These are phyloP conservation scores for Chaetomium strumarium DNA, from an alignment of 2,329 filamentous ascomycete species.

Conservation along the genomic window DNA sequence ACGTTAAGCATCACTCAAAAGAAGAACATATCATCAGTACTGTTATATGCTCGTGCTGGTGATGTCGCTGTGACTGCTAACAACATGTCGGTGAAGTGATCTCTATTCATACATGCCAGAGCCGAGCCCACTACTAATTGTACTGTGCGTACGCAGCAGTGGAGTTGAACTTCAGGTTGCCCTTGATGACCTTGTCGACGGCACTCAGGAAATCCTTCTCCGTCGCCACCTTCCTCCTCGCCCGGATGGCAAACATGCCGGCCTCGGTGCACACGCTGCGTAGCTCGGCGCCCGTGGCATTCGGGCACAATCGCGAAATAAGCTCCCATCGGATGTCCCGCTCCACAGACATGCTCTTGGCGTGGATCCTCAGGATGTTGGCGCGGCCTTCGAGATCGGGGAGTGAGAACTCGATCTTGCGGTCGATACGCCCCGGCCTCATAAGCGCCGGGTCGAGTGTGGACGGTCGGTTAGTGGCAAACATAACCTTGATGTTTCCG, in stretches of 20 bases:
- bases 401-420: conserved; percentile 97
- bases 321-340: conserved; percentile 98
- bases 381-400: conserved; percentile 95
- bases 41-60: background rate
- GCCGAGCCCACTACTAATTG: conserved; percentile 57
- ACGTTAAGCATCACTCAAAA: background rate
- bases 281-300: conserved; percentile 92
- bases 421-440: conserved; percentile 93
- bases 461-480: conserved; percentile 92
- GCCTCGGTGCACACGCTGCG: conserved; percentile 96
- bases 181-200: conserved; percentile 99
- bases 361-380: conserved; percentile 96
- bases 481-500: conserved; percentile 99
- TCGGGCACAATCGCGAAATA: conserved; percentile 93
- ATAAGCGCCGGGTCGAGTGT: conserved; percentile 95
- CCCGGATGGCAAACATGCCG: conserved; percentile 96
- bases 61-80: background rate
- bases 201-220: conserved; percentile 98
- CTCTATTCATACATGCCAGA: conserved; percentile 20
- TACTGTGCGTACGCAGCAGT: conserved; percentile 99
- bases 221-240: conserved; percentile 90
- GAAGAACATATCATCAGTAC: background rate
- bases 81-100: background rate
- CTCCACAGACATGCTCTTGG: conserved; percentile 99
- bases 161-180: conserved; percentile 98